A percentile compares a stretch with the other conserved stretches of the same genome.
Conservation (phyloP, 2,329 filamentous ascomycete genomes). For the Helotiales sp. region DNA sequence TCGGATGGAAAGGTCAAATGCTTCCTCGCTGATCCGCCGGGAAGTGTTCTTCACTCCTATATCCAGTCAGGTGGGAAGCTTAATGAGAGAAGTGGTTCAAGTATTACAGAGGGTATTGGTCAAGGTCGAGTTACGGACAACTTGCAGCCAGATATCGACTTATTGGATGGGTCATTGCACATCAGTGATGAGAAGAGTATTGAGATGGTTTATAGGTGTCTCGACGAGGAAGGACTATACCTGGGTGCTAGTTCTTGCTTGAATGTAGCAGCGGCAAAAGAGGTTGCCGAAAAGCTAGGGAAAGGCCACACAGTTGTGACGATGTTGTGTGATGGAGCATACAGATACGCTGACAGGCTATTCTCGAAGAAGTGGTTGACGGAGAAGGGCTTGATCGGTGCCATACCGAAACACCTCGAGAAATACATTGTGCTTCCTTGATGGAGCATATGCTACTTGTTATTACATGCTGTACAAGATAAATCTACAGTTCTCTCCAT, state of each 20-base stretch:
- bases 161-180: constrained; percentile 81
- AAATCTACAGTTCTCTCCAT: background rate
- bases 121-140: constrained; percentile 98
- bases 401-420: constrained; percentile 80
- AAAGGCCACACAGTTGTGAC: constrained; percentile 90
- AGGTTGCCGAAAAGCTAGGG: constrained; percentile 88
- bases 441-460: constrained; percentile 11
- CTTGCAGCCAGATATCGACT: constrained; percentile 76
- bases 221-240: constrained; percentile 95
- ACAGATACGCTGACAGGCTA: constrained; percentile 89
- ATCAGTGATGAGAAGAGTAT: constrained; percentile 94
- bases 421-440: constrained; percentile 94
- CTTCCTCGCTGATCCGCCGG: constrained; percentile 91
- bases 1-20: constrained; percentile 77
- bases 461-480: background rate
- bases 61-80: constrained; percentile 82
- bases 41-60: constrained; percentile 90
- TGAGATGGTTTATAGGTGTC: constrained; percentile 94
- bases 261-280: constrained; percentile 93
- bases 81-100: constrained; percentile 76
- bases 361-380: constrained; percentile 91
- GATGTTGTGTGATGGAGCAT: constrained; percentile 93
- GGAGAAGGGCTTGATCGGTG: constrained; percentile 77
- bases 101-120: constrained; percentile 96
- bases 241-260: constrained; percentile 90